Conservation (phyloP, 768 basidiomycete genomes). For the Tricholoma furcatifolium region DNA sequence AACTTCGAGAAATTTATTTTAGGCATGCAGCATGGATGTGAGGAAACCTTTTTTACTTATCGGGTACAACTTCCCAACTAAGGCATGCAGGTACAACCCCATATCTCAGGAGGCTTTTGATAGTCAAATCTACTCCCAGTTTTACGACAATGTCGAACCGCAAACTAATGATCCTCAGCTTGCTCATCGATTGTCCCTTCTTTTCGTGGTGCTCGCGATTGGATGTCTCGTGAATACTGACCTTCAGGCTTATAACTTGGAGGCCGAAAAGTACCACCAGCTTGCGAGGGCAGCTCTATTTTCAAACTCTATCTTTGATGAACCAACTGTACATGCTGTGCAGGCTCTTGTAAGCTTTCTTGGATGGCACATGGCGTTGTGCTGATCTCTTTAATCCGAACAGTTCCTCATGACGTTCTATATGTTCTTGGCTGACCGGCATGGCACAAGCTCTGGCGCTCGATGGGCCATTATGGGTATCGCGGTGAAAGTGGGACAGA, state of each 20-base stretch:
- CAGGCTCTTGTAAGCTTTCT: slow-evolving; percentile 56
- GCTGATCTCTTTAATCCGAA: slow-evolving; percentile 8
- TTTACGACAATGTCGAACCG: slow-evolving; percentile 48
- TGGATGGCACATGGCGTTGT: slow-evolving; percentile 10
- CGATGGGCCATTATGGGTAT: slow-evolving; percentile 71
- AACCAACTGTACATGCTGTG: slow-evolving; percentile 65
- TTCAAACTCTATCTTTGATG: slow-evolving; percentile 62
- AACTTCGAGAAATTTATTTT: slow-evolving; percentile 60
- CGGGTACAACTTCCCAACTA: neutral
- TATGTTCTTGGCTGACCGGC: slow-evolving; percentile 65
- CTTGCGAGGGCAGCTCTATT: slow-evolving; percentile 65
- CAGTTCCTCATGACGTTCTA: slow-evolving; percentile 73
- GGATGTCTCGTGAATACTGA: slow-evolving; percentile 60
- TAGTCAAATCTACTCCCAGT: slow-evolving; percentile 54
- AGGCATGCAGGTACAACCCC: slow-evolving; percentile 59
- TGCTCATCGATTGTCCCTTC: slow-evolving; percentile 60
- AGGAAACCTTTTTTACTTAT: slow-evolving; percentile 20
- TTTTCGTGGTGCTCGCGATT: slow-evolving; percentile 68
- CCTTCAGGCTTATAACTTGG: slow-evolving; percentile 57
- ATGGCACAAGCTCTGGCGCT: slow-evolving; percentile 62
- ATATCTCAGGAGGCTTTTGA: slow-evolving; percentile 60
- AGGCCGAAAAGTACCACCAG: slow-evolving; percentile 71
- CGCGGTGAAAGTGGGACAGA: slow-evolving; percentile 68
- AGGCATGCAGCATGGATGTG: slow-evolving; percentile 73
- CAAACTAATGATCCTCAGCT: slow-evolving; percentile 49